Percentiles rank a stretch among this genome's conserved stretches.
These are phyloP conservation scores for Cornus controversa DNA, from an alignment of 148 eudicot species.

Conservation along the genomic window DNA sequence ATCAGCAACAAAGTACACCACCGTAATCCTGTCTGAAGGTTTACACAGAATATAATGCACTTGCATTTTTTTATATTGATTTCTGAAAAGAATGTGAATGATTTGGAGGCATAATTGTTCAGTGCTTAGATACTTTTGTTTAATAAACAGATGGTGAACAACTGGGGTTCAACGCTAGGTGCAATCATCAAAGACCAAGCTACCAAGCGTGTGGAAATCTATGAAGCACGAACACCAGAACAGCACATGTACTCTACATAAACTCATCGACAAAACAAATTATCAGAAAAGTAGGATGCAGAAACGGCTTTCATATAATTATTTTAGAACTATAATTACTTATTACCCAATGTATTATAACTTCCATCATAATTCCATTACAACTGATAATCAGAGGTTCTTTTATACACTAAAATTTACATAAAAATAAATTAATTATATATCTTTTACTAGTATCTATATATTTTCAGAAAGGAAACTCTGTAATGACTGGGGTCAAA, in stretches of 20 bases:
- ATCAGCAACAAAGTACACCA: background rate
- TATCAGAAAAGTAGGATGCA: no score
- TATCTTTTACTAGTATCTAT: no score
- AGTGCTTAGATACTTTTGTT: background rate
- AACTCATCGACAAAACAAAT: background rate
- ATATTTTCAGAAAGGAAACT: background rate
- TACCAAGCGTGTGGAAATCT: background rate
- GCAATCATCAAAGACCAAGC: background rate
- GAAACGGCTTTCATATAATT: no score
- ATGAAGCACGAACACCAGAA: background rate
- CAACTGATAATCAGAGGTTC: background rate
- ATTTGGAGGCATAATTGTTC: background rate
- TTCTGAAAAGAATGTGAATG: background rate
- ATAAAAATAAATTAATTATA: no score
- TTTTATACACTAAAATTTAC: background rate
- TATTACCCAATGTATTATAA: background rate
- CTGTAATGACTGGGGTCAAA: background rate
- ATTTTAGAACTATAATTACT: background rate
- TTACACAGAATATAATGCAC: background rate
- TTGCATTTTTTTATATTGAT: background rate
- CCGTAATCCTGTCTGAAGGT: background rate
- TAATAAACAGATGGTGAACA: background rate
- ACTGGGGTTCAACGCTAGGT: background rate
- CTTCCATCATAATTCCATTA: background rate
- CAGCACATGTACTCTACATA: background rate